Evolutionary conservation across 2,329 filamentous ascomycete species (phyloP), one percentile per base, ranked within the genome.

Genomic region (Fusarium siculi): DNA sequence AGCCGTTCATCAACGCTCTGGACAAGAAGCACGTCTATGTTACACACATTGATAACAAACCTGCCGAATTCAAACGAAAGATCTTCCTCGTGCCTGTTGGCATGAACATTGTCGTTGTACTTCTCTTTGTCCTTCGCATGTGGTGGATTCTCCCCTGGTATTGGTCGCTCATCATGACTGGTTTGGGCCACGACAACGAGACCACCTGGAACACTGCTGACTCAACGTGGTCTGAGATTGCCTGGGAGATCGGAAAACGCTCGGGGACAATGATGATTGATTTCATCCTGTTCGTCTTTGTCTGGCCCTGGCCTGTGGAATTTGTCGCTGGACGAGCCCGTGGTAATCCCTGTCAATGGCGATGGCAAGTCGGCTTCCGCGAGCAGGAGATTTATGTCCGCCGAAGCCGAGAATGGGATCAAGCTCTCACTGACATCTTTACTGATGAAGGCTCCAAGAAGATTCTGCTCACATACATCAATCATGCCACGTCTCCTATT

Each of bases 371-470:
- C 40, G 94, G 95, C 11, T 97, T 97, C 81, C 87, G 89, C n/a
- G 87, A 91, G 50, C 87, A 90, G 73, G 96, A 98, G 85, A 87
- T 97, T 54, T 92, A 97, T 70, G 92, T 97, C 39, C 89, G 95
- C 32, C 89, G 92, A 64, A 95, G 93, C 79, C 87, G 92, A 66
- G 87, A 87, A 61, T 97, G 94, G 93, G 92, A 92, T 72, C 82
- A 84, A 30, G 83, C 85, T 23, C 85, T 93, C 56, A 81, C 83
- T 23, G 87, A 91, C 61, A 84, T 91, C 54, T 83, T 90, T 66
- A 83, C 83, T 67, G 87, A 85, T 63, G 76, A 79, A 32, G 87
- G 86, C 54, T 86, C 87, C 66, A 86, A 83, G 77, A 90, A 83
- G 81, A 84, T 90, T 59, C 87, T 94, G 75, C 86, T 91, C 74